Percentiles rank a stretch among this genome's conserved stretches.
Evolutionary conservation across 345 rosid species (phyloP).

Genomic region (Mercurialis annua): DNA sequence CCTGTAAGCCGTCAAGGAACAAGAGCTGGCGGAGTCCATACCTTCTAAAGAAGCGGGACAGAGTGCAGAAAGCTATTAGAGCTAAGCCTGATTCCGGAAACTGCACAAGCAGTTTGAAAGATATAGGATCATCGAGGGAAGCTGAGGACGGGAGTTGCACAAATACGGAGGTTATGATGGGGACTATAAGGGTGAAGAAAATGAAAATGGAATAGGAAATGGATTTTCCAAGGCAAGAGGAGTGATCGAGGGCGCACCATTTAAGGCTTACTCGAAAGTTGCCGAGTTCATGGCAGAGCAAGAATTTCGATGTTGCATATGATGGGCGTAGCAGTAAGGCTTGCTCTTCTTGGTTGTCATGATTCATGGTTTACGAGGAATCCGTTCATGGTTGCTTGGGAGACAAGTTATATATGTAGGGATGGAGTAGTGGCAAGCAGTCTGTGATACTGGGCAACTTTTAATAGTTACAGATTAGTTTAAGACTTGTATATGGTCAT

Average conservation of each 20-base stretch:
- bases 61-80: conserved; percentile 49
- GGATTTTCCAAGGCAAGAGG: conserved; percentile 43
- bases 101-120: conserved; percentile 61
- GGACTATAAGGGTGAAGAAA: conserved; percentile 43
- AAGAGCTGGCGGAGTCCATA: conserved; percentile 56
- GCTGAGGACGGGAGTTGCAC: conserved; percentile 30
- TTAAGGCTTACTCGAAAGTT: conserved; percentile 53
- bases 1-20: conserved; percentile 52
- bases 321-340: conserved; percentile 20
- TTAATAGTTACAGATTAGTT: too few relatives aligned
- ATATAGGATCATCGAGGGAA: conserved; percentile 27
- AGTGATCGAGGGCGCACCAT: conserved; percentile 72
- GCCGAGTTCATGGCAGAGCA: conserved; percentile 42
- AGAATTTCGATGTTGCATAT: conserved; percentile 35
- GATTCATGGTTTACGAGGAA: conserved; percentile 10
- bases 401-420: too few relatives aligned
- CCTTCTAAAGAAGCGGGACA: conserved; percentile 47
- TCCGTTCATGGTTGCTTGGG: too few relatives aligned
- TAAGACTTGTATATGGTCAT: too few relatives aligned
- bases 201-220: conserved; percentile 47
- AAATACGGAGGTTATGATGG: conserved; percentile 38
- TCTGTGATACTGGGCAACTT: too few relatives aligned
- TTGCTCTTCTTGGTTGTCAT: background rate
- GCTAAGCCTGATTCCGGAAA: conserved; percentile 63
- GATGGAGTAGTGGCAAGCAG: too few relatives aligned